A percentile compares a stretch with the other conserved stretches of the same genome.
phyloP scores from a whole-genome alignment of 139 green algal species.

The Haematococcus lacustris region DNA sequence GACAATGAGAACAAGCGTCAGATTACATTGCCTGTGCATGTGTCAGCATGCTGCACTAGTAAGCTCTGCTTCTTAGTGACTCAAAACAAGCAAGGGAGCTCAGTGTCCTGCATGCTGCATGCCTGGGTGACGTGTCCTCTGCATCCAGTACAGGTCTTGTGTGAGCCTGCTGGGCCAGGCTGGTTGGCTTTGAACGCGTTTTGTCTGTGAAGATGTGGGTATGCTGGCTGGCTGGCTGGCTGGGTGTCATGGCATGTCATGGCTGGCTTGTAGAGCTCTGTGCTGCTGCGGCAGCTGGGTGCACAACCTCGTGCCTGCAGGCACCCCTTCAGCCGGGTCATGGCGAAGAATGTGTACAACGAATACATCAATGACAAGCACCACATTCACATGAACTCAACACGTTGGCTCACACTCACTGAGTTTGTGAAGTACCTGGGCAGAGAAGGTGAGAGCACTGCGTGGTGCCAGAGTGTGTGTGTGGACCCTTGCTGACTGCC shows the following conservation, averaged over 20 bases:
- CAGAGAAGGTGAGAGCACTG: slow-evolving; percentile 13
- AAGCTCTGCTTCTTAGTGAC: not conserved
- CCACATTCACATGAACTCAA: slow-evolving; percentile 98
- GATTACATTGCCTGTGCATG: not conserved
- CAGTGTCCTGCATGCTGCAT: not conserved
- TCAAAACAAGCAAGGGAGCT: not conserved
- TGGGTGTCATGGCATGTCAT: too few species aligned
- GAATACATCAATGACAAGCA: slow-evolving; percentile 86
- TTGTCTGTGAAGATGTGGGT: too few species aligned
- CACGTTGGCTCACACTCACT: slow-evolving; percentile 79
- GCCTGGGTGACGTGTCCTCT: too few species aligned
- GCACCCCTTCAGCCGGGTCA: slow-evolving; percentile 70
- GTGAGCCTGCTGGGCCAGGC: too few species aligned
- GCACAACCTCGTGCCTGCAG: slow-evolving; percentile 12
- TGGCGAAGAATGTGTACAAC: slow-evolving; percentile 87
- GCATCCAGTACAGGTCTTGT: not conserved
- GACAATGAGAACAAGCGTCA: not conserved
- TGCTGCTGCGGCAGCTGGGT: too few species aligned
- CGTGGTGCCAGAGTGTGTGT: not conserved
- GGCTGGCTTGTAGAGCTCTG: too few species aligned
- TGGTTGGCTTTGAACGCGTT: too few species aligned
- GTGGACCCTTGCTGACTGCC: too few species aligned
- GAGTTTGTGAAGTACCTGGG: slow-evolving; percentile 75
- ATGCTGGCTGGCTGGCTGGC: too few species aligned
- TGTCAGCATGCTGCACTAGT: not conserved